Percentiles rank a stretch among this genome's conserved stretches.
Conservation (phyloP, 2,329 filamentous ascomycete species). For the Apiospora arundinis region DNA sequence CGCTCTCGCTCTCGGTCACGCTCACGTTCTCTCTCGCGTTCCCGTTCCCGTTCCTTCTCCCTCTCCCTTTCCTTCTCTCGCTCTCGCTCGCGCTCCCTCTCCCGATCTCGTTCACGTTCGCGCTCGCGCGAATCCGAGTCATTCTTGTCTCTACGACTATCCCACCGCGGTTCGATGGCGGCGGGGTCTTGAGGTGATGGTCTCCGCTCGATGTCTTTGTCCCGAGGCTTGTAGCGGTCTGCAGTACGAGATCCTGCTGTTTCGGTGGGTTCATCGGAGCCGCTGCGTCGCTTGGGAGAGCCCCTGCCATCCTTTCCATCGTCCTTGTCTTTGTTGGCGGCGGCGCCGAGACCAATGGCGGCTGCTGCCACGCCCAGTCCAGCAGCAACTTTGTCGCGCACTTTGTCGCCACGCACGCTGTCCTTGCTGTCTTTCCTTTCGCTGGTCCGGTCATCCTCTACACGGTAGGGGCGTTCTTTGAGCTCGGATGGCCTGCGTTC, state of each 20-base stretch:
- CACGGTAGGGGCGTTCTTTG: constrained; percentile 29
- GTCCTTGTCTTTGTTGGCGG: constrained; percentile 48
- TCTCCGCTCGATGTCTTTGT: constrained; percentile 35
- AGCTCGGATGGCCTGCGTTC: constrained; percentile 33
- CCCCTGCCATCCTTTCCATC: constrained; percentile 41
- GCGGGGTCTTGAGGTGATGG: constrained; percentile 33
- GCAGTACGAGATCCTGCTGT: constrained; percentile 30
- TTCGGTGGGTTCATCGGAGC: constrained; percentile 36
- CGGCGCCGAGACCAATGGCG: constrained; percentile 51
- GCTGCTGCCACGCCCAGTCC: constrained; percentile 57
- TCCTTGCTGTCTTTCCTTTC: constrained; percentile 36
- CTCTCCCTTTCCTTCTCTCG: constrained; percentile 29
- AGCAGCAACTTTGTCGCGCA: constrained; percentile 55
- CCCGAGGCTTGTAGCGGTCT: constrained; percentile 40
- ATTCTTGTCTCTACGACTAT: constrained; percentile 24
- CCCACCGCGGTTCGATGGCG: constrained; percentile 35
- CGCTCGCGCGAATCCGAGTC: constrained; percentile 30
- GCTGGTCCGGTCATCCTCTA: constrained; percentile 33
- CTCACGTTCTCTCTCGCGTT: constrained; percentile 32
- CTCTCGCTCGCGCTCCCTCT: constrained; percentile 26
- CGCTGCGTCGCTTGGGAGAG: constrained; percentile 38
- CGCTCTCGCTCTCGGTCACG: constrained; percentile 27
- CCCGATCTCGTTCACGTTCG: constrained; percentile 26
- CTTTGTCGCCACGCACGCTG: constrained; percentile 43
- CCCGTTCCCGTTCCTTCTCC: constrained; percentile 38